Evolutionary conservation across 2,329 filamentous ascomycete genomes (phyloP).

Genomic region (Hawksworthiomyces lignivorus): DNA sequence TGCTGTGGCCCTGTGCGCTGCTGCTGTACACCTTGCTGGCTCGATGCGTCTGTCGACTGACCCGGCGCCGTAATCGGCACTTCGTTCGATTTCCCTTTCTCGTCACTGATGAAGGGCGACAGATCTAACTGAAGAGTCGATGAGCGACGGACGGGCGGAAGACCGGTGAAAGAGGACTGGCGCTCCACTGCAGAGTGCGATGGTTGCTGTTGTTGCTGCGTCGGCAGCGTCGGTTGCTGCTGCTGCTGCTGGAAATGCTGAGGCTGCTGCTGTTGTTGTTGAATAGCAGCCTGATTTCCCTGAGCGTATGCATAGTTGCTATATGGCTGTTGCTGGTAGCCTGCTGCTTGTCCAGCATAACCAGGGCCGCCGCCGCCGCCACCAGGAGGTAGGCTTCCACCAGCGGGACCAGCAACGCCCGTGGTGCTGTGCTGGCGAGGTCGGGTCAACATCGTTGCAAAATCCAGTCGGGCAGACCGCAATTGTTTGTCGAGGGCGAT

Average conservation of each 20-base stretch:
- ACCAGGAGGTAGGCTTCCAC: no score
- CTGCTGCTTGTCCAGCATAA: neutral
- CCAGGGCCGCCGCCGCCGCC: neutral
- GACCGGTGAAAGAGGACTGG: constrained; percentile 44
- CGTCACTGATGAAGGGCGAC: constrained; percentile 24
- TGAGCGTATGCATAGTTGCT: neutral
- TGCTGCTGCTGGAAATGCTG: constrained; percentile 2
- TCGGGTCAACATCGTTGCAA: constrained; percentile 3
- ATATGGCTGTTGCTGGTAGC: neutral
- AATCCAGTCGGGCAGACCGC: no score
- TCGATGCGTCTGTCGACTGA: constrained; percentile 3
- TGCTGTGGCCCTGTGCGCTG: constrained; percentile 8
- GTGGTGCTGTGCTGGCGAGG: constrained; percentile 7
- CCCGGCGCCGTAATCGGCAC: constrained; percentile 14
- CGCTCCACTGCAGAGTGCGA: constrained; percentile 14
- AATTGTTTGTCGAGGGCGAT: no score
- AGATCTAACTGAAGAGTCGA: constrained; percentile 42
- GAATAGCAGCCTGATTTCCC: neutral
- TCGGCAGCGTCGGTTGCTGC: neutral
- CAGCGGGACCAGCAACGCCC: neutral
- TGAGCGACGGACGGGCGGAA: constrained; percentile 51
- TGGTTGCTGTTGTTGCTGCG: neutral
- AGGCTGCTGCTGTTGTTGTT: constrained; percentile 1
- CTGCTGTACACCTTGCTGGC: constrained; percentile 4
- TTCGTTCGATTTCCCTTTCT: constrained; percentile 19